Evolutionary conservation across 2,329 filamentous ascomycete species (phyloP).

Genomic region (Beauveria bassiana): DNA sequence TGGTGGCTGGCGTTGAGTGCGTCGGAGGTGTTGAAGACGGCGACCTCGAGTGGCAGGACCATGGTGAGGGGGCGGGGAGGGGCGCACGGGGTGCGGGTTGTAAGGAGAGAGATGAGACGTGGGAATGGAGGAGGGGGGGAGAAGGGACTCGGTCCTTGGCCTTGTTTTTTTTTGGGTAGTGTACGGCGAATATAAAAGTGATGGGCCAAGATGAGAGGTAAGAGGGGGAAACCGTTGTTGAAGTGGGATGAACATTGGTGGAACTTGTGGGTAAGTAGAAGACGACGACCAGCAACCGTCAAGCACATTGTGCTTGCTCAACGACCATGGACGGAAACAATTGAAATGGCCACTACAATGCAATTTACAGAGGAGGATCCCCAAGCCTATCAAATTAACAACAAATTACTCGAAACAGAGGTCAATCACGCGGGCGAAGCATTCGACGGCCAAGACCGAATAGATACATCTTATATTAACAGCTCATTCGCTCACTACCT

Average conservation of each 20-base stretch:
- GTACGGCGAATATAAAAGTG: not conserved
- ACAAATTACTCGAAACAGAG: too few relatives aligned
- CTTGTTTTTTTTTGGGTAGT: not conserved
- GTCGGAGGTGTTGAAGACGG: conserved; percentile 40
- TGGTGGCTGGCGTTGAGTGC: conserved; percentile 31
- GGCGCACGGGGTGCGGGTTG: not conserved
- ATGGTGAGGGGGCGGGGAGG: not conserved
- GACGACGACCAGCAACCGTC: too few relatives aligned
- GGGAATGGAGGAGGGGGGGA: too few relatives aligned
- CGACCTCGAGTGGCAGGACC: conserved; percentile 38
- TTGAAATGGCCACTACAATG: too few relatives aligned
- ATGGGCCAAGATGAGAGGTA: not conserved
- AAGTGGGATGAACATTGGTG: too few relatives aligned
- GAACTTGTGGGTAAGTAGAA: too few relatives aligned
- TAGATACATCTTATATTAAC: not conserved
- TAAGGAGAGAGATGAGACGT: not conserved
- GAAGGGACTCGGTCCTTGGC: not conserved
- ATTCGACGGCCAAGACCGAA: not conserved
- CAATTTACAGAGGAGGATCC: too few relatives aligned
- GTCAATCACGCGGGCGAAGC: too few relatives aligned
- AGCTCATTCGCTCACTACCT: not conserved
- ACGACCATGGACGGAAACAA: too few relatives aligned
- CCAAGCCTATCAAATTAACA: too few relatives aligned
- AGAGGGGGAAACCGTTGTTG: not conserved
- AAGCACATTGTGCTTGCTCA: too few relatives aligned